Conservation (phyloP, 2,329 filamentous ascomycete genomes). For the Arthrobotrys megalospora region DNA sequence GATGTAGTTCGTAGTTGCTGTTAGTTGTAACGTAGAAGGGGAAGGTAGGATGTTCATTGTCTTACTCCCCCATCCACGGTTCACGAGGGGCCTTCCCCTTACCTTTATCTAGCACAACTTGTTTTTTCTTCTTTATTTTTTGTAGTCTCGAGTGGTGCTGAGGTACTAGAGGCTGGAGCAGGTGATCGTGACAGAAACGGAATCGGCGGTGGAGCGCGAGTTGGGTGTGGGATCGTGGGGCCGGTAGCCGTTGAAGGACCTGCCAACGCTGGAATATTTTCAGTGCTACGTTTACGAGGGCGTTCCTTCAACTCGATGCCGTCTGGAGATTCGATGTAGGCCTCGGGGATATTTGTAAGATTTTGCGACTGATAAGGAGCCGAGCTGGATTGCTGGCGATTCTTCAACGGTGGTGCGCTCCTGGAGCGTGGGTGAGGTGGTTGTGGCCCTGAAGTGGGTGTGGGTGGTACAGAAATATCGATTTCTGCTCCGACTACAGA, state of each 20-base stretch:
- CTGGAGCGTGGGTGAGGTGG: conserved; percentile 4
- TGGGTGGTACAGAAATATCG: not conserved
- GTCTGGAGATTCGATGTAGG: conserved; percentile 25
- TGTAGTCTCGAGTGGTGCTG: not conserved
- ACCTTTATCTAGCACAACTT: not conserved
- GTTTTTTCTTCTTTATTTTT: not conserved
- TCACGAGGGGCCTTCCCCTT: not conserved
- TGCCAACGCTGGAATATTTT: conserved; percentile 20
- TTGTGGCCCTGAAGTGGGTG: not conserved
- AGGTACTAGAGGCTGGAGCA: conserved; percentile 1
- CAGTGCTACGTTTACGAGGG: conserved; percentile 1
- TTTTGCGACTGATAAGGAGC: not conserved
- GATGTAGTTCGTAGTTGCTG: too few relatives aligned
- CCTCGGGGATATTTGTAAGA: conserved; percentile 40
- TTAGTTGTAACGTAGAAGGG: too few relatives aligned
- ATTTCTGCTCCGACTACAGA: not conserved
- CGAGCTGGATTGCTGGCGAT: not conserved
- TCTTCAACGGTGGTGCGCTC: conserved; percentile 36
- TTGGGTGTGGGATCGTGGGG: conserved; percentile 43
- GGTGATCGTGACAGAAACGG: conserved; percentile 32
- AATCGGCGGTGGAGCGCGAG: conserved; percentile 34
- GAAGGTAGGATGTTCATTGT: too few relatives aligned
- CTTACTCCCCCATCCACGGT: not conserved
- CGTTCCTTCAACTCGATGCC: conserved; percentile 38
- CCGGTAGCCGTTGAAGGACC: not conserved